Base-by-base conservation (phyloP, 345 rosid genomes). In the Populus deltoides region DNA sequence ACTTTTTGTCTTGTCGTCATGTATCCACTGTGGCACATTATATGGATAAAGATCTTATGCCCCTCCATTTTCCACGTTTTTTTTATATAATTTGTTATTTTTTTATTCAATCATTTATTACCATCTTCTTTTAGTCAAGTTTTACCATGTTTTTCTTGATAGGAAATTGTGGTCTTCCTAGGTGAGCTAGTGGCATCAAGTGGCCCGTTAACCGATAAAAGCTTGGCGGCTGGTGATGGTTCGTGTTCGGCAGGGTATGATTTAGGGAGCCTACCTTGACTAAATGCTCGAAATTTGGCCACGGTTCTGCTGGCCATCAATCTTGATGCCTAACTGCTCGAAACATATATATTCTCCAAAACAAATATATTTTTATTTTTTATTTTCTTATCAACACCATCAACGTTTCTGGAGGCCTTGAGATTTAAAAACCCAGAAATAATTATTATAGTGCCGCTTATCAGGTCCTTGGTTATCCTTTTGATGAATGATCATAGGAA, bases 41-140 rank as follows among this genome's bases (percentile, higher is more conserved):
- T 18, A 7, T 67, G 70, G 70, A 67, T 67, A 66, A 33, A 67
- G 39, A 67, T 67, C 70, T 67, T 67, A 57, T 57, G 63, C 63
- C 27, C n/a, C 24, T 57, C 36, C n/a, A 18, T 67, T 16, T 67
- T 18, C 36, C 68, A 66, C 68, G 4, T 66, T 65, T 11, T 31
- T 65, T 31, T 65, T 13, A 11, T 33, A 6, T 12, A 5, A 20
- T 25, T 29, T 6, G 4, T 5, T 27, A 9, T 35, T 36, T 36
- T 18, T 31, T 36, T 22, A 20, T 68, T 68, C 13, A 69, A 68
- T 68, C 17, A 20, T 38, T 68, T 20, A 7, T 1, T 6, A 15
- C 2, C 71, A 33, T 27, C 39, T 24, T 57, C 27, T n/a, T 57
- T 9, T 8, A 57, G 59, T 53, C 59, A 53, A 20, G 9, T 53